These are phyloP conservation scores for Phaffomyces thermotolerans DNA, from an alignment of 805 yeast genomes.

Conservation along the genomic window DNA sequence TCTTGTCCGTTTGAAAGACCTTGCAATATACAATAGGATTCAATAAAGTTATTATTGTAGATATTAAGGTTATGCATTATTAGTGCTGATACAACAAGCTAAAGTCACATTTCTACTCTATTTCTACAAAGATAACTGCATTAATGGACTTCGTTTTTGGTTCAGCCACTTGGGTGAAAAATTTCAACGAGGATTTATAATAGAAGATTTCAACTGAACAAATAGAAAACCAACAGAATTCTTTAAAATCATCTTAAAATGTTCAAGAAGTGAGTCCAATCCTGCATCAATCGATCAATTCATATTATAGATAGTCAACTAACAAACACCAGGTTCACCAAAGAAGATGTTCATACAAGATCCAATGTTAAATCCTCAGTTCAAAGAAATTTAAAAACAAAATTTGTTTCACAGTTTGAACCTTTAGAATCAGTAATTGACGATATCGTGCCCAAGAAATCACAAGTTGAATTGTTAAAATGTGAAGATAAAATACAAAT, in stretches of 20 bases:
- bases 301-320: neutral
- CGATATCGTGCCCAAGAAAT: constrained; percentile 79
- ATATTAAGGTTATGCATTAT: too few relatives aligned
- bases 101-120: too few relatives aligned
- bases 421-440: constrained; percentile 71
- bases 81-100: too few relatives aligned
- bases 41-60: too few relatives aligned
- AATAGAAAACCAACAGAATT: neutral
- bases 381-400: constrained; percentile 80
- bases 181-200: neutral
- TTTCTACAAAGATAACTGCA: too few relatives aligned
- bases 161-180: neutral
- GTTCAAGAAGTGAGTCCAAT: constrained; percentile 39
- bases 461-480: constrained; percentile 70
- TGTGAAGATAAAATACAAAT: constrained; percentile 87
- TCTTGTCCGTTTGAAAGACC: neutral
- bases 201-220: neutral
- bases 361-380: constrained; percentile 90
- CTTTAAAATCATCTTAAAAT: constrained; percentile 17
- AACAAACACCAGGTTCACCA: constrained; percentile 45
- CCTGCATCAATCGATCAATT: neutral
- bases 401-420: constrained; percentile 67
- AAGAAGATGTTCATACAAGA: constrained; percentile 83
- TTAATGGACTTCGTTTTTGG: too few relatives aligned
- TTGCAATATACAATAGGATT: too few relatives aligned